Evolutionary conservation across 805 yeast species (phyloP), one percentile per base, ranked within the genome.

Genomic region (Saccharomycopsis vini): DNA sequence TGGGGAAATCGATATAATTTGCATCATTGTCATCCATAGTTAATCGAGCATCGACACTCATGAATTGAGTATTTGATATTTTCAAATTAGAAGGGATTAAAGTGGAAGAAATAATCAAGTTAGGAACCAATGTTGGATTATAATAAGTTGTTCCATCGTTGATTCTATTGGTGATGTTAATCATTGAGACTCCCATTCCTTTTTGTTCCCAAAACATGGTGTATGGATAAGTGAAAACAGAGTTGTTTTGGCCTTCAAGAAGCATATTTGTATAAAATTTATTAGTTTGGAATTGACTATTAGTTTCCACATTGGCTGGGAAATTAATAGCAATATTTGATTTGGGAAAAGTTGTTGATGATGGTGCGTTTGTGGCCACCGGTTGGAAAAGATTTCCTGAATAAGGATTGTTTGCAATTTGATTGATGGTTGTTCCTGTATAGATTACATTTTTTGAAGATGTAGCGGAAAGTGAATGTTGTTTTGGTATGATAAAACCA

Each of bases 211-310:
- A 45, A 7, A 59, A 60, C 5, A 59, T 60, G 41, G 69, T 68
- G 56, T 81, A 83, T n/a, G 94, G 92, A 53, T 75, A 78, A 7
- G 80, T 68, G 62, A 71, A 82, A 3, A 71, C 72, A 40, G 77
- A 70, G 39, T 67, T 64, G 24, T 67, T 62, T 60, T 79, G 86
- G 40, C 60, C 61, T 22, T 66, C 79, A 15, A 81, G 63, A 50
- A 79, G 62, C 55, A 82, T 56, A 57, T 84, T 84, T 32, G 76
- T 72, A 61, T 74, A 81, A 60, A 83, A 84, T 61, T 81, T 83
- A 67, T 84, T 84, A 20, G 95, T 85, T 54, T 79, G 77, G 48
- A 72, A 67, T 12, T 34, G 44, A 15, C 20, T 2, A 77, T 63
- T 16, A n/a, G 18, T 22, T 9, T 37, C n/a, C 9, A 39, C 23